Conservation (phyloP, 2,329 filamentous ascomycete species). For the Ophiostoma sp. region DNA sequence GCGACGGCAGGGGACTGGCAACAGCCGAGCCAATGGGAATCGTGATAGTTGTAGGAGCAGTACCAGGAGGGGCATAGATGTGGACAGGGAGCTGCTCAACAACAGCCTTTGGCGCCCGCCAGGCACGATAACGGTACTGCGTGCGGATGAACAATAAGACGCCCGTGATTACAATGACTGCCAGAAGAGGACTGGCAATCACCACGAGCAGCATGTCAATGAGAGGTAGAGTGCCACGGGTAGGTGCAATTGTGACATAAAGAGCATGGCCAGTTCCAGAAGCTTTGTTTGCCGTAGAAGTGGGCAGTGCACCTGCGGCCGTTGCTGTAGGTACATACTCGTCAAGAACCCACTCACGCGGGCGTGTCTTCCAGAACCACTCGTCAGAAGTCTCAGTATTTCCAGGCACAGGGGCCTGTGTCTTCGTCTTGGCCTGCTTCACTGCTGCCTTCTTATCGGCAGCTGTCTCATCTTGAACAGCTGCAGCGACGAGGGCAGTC, state of each 20-base stretch:
- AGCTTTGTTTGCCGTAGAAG: not conserved
- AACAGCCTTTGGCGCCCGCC: constrained; percentile 95
- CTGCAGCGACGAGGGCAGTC: constrained; percentile 22
- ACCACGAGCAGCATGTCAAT: constrained; percentile 94
- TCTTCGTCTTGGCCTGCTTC: constrained; percentile 15
- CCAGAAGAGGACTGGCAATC: constrained; percentile 90
- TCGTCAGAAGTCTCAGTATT: constrained; percentile 9
- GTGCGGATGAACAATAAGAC: constrained; percentile 83
- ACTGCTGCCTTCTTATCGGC: constrained; percentile 1
- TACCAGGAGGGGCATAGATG: constrained; percentile 78
- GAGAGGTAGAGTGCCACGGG: constrained; percentile 83
- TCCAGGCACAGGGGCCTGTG: constrained; percentile 8
- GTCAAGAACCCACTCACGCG: constrained; percentile 25
- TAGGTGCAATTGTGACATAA: constrained; percentile 94
- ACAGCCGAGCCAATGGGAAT: constrained; percentile 15
- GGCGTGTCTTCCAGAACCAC: constrained; percentile 23
- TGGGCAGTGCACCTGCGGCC: not conserved
- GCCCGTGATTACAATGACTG: constrained; percentile 83
- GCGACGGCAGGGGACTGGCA: constrained; percentile 41
- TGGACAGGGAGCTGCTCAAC: constrained; percentile 91
- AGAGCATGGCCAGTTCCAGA: constrained; percentile 43
- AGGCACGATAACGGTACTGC: constrained; percentile 79
- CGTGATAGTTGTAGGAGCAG: not conserved
- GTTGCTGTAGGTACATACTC: constrained; percentile 22
- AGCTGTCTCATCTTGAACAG: constrained; percentile 15